phyloP scores from a whole-genome alignment of 305 asterid genomes.

The Coffea humblotiana region DNA sequence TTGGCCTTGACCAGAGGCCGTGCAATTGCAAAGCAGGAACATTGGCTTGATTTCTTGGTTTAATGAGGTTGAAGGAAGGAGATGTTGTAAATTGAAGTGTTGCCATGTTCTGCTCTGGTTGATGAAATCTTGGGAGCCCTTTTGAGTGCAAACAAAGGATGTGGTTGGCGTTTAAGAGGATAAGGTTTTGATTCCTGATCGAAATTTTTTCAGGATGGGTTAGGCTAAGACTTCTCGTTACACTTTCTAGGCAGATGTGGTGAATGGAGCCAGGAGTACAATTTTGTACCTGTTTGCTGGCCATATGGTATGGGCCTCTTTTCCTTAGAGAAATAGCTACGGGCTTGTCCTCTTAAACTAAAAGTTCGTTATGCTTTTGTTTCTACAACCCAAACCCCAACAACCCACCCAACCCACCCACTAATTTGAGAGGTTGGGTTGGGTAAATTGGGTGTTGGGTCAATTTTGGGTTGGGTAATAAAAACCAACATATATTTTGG shows the following conservation, averaged over 20 bases:
- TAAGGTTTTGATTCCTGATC: slow-evolving; percentile 24
- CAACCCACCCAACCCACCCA: too few relatives aligned
- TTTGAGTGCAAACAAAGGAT: slow-evolving; percentile 8
- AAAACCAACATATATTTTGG: too few relatives aligned
- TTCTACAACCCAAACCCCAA: too few relatives aligned
- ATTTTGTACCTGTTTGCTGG: too few relatives aligned
- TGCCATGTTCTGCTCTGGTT: slow-evolving; percentile 31
- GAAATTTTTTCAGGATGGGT: not conserved
- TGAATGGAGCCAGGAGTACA: too few relatives aligned
- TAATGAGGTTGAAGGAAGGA: slow-evolving; percentile 33
- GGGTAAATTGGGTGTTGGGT: too few relatives aligned
- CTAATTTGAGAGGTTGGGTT: too few relatives aligned
- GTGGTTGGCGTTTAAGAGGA: slow-evolving; percentile 27
- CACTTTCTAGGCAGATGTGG: not conserved
- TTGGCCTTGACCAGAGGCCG: slow-evolving; percentile 11
- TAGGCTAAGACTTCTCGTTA: too few relatives aligned
- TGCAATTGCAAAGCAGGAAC: slow-evolving; percentile 15
- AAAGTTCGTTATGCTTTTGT: too few relatives aligned
- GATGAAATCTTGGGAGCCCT: slow-evolving; percentile 11
- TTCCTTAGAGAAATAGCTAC: not conserved
- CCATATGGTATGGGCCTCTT: not conserved
- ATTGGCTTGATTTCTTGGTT: slow-evolving; percentile 23
- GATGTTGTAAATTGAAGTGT: slow-evolving; percentile 32
- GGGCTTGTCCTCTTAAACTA: not conserved
- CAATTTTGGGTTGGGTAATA: too few relatives aligned